Evolutionary conservation across 2,329 filamentous ascomycete genomes (phyloP).

Genomic region (Dactylellina haptotyla): DNA sequence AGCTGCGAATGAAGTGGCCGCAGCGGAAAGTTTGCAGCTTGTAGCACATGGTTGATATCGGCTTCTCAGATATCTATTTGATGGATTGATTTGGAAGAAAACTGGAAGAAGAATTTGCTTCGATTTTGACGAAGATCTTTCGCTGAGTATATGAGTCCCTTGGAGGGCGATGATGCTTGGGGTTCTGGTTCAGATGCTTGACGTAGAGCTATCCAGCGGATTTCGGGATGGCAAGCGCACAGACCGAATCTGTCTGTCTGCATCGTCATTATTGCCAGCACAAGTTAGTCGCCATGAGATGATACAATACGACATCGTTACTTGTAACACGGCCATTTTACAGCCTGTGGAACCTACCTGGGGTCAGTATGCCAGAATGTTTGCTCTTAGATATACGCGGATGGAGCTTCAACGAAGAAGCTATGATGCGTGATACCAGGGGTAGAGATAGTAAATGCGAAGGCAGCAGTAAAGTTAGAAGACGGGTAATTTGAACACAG

Average conservation of each 20-base stretch:
- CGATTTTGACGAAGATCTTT: too few species aligned
- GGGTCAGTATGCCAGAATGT: constrained; percentile 22
- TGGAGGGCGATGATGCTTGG: too few species aligned
- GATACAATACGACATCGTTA: too few species aligned
- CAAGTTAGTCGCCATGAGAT: too few species aligned
- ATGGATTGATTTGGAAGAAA: not conserved
- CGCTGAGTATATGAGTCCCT: too few species aligned
- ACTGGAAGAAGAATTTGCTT: not conserved
- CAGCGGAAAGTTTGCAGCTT: constrained; percentile 27
- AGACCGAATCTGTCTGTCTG: too few species aligned
- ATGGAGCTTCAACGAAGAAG: too few species aligned
- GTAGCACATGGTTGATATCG: constrained; percentile 32
- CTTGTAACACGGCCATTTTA: not conserved
- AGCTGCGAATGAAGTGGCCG: constrained; percentile 34
- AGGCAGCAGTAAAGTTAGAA: too few species aligned
- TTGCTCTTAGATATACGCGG: constrained; percentile 23
- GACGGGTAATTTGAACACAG: too few species aligned
- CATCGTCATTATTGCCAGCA: not conserved
- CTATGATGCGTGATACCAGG: too few species aligned
- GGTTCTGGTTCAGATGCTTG: not conserved
- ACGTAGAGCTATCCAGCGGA: not conserved
- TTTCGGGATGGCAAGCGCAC: too few species aligned
- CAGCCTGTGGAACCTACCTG: constrained; percentile 14
- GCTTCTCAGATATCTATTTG: not conserved
- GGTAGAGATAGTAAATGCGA: not conserved